phyloP scores from a whole-genome alignment of 1,139 yeast genomes.

The Chernovozyma sophiae-reginae region DNA sequence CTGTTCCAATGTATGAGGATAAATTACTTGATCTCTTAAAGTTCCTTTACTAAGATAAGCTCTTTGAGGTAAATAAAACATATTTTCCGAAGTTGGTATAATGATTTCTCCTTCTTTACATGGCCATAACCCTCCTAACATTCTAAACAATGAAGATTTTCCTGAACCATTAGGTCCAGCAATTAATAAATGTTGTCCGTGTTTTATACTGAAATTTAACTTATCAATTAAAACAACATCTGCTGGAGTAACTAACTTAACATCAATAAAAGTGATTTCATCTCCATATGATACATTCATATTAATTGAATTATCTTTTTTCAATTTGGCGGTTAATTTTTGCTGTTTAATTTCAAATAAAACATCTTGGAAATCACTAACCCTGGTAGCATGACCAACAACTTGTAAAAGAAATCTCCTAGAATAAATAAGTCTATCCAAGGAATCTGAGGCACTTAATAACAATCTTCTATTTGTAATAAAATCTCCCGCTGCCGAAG shows the following conservation, averaged over 20 bases:
- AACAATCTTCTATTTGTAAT: conserved; percentile 87
- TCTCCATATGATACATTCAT: conserved; percentile 44
- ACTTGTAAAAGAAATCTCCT: conserved; percentile 82
- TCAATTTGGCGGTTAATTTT: conserved; percentile 9
- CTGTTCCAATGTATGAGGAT: conserved; percentile 69
- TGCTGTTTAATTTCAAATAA: conserved; percentile 48
- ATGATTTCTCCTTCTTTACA: conserved; percentile 59
- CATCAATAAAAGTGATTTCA: conserved; percentile 65
- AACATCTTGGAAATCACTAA: conserved; percentile 64
- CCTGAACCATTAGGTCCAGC: conserved; percentile 98
- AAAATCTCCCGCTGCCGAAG: conserved; percentile 67
- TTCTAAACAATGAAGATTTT: conserved; percentile 83
- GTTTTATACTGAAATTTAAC: conserved; percentile 66
- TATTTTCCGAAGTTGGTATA: conserved; percentile 65
- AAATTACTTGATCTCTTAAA: conserved; percentile 81
- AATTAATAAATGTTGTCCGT: conserved; percentile 81
- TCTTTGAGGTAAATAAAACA: conserved; percentile 89
- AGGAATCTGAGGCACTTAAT: conserved; percentile 81
- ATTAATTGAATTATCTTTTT: conserved; percentile 19
- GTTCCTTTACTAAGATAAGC: conserved; percentile 77
- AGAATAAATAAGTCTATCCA: conserved; percentile 82
- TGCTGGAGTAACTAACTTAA: conserved; percentile 81
- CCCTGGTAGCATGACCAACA: conserved; percentile 78
- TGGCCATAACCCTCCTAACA: conserved; percentile 94
- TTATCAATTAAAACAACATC: conserved; percentile 68